Conservation (phyloP, 1,139 yeast genomes). For the Taphrina communis region DNA sequence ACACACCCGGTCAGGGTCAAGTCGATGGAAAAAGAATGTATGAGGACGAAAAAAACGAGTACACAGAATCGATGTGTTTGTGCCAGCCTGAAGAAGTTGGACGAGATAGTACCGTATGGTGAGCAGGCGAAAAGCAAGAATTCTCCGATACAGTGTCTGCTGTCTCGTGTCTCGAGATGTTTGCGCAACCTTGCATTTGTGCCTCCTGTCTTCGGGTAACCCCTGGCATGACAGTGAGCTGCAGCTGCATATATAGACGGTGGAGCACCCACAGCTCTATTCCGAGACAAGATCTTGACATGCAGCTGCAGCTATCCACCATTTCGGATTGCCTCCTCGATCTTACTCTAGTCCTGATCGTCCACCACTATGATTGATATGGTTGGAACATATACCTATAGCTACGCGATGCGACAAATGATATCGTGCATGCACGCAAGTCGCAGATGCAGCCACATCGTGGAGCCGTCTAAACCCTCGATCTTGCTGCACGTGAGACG, state of each 20-base stretch:
- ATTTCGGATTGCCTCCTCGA: too few species aligned
- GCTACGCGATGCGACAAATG: background rate
- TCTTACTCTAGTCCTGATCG: too few species aligned
- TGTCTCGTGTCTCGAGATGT: constrained; percentile 6
- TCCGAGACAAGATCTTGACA: too few species aligned
- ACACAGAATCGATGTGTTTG: background rate
- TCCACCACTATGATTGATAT: too few species aligned
- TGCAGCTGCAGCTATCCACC: too few species aligned
- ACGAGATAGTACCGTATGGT: background rate
- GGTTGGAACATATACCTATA: too few species aligned
- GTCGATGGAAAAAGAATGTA: constrained; percentile 5
- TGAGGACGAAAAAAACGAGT: background rate
- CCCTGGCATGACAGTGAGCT: background rate
- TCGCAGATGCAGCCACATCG: background rate
- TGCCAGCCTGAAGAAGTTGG: background rate
- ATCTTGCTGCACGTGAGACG: too few species aligned
- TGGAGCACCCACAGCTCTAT: background rate
- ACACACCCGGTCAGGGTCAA: background rate
- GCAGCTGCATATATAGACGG: too few species aligned
- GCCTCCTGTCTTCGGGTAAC: constrained; percentile 32
- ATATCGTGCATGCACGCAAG: background rate
- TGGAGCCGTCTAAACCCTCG: background rate
- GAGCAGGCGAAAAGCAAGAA: constrained; percentile 2
- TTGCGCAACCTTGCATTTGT: constrained; percentile 20
- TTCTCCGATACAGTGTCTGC: background rate